Base-by-base conservation (phyloP, 345 rosid species). In the Moricandia moricandioides region DNA sequence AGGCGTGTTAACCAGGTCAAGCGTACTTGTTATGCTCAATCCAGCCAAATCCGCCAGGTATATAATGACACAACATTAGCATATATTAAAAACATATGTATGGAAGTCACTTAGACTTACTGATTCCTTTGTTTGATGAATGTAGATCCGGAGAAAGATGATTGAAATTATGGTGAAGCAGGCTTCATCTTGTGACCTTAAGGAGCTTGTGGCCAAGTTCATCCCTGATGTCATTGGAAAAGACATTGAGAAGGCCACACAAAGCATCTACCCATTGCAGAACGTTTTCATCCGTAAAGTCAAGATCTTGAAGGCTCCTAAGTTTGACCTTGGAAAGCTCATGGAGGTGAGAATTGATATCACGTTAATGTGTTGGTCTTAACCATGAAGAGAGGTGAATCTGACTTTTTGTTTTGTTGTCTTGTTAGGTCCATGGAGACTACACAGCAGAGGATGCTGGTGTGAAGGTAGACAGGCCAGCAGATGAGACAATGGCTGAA, bases 21-120 rank as follows among this genome's bases (percentile, higher is more conserved):
- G 87, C 86, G 98, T 82, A 94, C 97, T 10, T 85, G 96, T 31
- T 94, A 94, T 80, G 97, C 98, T 0, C 98, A 94, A 51, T 82
- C 97, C 79, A 94, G 99, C 80, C 97, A 95, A 78, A 84, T 95
- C 43, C 80, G 91, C 61, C 96, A 89, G 92, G 79, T 79, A 31
- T n/a, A 43, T 13, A 21, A 5, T 26, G 13, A 34, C 4, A 16
- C 18, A 0, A 7, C 7, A 5, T 4, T 3, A 11, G 12, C n/a
- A 39, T 39, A 30, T 30, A 5, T 30, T 30, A 4, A 30, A 30
- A 33, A 33, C 5, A 39, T 39, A 39, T 39, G 47, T 12, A 11
- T 39, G 4, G n/a, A 39, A 10, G 47, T 12, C 47, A 10, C 18
- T 12, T 35, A 56, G 14, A 27, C 10, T 54, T 1, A 27, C 37